Evolutionary conservation across 2,329 filamentous ascomycete genomes (phyloP), one percentile per base, ranked within the genome.

Genomic region (Cercospora beticola): DNA sequence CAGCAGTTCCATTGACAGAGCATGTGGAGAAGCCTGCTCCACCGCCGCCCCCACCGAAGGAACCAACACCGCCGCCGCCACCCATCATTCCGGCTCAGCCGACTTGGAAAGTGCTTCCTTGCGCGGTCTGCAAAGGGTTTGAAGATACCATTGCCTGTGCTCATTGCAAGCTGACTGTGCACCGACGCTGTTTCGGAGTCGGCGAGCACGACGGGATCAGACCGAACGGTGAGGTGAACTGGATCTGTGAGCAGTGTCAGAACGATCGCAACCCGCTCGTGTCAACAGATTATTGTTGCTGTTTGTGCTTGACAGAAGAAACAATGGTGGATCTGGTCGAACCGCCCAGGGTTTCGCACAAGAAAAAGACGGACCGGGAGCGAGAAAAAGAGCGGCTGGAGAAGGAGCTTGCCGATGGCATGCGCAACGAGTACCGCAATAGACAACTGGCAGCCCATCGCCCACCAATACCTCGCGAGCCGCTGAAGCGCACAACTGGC

Each of bases 251-350:
- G 80, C 97, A 94, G 87, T 99, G 95, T 80, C 85, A 89, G 43
- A 99, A 99, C 77, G 95, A 99, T 78, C 93, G 93, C 78, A 94
- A 90, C 75, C 93, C 94, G 5, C 89, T 92, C 73, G 90, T 97
- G 56, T 97, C 95, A n/a, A 94, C 96, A 67, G 89, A 91, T 76
- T 98, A 98, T 80, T 92, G 94, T 81, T 99, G 95, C 80, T 90
- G 97, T 61, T 84, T 99, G 36, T 99, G 95, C 77, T 92, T 95
- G 14, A 87, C 97, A 14, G 90, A 92, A 67, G 85, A 88, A 74
- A 96, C 91, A 0, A 89, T 93, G 63, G 89, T 92, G 72, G 93
- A 97, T 70, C 89, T 97, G 73, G 89, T 95, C 71, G 93, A 96
- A 77, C 87, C 90, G 18, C 90, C 93, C 0, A 97, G 92, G 81